Conservation (phyloP, 2,329 filamentous ascomycete species). For the Alternaria sp. region DNA sequence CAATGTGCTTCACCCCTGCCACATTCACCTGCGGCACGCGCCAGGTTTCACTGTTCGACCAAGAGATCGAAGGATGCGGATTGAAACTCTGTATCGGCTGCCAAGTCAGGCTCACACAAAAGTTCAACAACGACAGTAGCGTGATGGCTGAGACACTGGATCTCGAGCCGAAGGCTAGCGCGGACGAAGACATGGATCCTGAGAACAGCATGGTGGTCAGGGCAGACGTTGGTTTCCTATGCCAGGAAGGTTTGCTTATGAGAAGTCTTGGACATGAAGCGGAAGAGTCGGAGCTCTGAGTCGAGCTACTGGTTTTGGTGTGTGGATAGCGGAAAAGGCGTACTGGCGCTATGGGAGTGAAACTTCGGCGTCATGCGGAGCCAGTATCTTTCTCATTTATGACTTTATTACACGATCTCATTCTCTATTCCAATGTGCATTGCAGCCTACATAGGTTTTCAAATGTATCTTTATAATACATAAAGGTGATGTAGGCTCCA, state of each 20-base stretch:
- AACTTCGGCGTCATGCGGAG: not conserved
- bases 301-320: not conserved
- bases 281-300: not conserved
- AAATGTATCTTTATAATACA: no score
- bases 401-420: not conserved
- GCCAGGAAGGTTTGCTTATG: conserved; percentile 26
- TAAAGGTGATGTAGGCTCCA: no score
- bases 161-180: conserved; percentile 22
- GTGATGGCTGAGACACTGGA: conserved; percentile 24
- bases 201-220: conserved; percentile 7
- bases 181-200: not conserved
- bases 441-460: no score
- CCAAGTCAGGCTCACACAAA: conserved; percentile 12
- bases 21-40: conserved; percentile 14
- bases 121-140: conserved; percentile 13
- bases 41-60: conserved; percentile 10
- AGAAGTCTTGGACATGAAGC: conserved; percentile 6
- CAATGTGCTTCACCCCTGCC: conserved; percentile 37
- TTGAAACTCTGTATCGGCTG: conserved; percentile 33
- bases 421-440: not conserved
- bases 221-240: conserved; percentile 40
- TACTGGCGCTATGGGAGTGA: not conserved
- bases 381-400: not conserved
- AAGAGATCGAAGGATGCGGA: conserved; percentile 31
- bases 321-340: not conserved